phyloP scores from a whole-genome alignment of 176 grass and related monocot species.

The bread wheat (Triticum aestivum) region DNA sequence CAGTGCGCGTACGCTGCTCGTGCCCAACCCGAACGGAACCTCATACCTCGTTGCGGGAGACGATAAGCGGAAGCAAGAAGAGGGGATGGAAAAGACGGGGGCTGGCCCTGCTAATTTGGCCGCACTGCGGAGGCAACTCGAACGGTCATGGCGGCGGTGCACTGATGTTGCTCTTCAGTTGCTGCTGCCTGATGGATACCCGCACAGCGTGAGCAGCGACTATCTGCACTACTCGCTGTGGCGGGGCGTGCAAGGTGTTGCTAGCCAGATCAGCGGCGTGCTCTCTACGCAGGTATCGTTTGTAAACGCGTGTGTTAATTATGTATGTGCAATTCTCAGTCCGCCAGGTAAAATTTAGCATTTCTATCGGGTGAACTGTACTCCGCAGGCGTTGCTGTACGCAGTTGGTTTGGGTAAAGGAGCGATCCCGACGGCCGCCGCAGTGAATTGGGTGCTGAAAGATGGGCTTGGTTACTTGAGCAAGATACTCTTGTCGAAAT shows the following conservation, averaged over 20 bases:
- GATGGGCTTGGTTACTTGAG: conserved; percentile 88
- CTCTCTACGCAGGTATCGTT: conserved; percentile 74
- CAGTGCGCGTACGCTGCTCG: conserved; percentile 44
- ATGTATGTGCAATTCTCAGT: not conserved
- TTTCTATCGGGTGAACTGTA: not conserved
- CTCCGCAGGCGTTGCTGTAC: conserved; percentile 72
- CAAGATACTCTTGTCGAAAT: conserved; percentile 90
- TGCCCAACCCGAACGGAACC: conserved; percentile 24
- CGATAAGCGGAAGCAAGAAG: not conserved
- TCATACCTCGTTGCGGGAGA: conserved; percentile 37
- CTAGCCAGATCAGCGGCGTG: conserved; percentile 84
- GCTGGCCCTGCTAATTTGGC: not conserved
- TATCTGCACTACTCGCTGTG: conserved; percentile 90
- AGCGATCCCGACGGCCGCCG: conserved; percentile 76
- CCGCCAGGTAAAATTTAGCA: not conserved
- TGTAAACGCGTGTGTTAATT: not conserved
- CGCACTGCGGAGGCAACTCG: conserved; percentile 12
- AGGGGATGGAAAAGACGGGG: not conserved
- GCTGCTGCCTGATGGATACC: conserved; percentile 76
- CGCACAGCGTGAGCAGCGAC: conserved; percentile 80
- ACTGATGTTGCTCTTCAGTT: conserved; percentile 24
- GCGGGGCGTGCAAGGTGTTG: conserved; percentile 76
- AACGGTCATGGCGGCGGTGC: conserved; percentile 44
- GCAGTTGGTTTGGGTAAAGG: conserved; percentile 92
- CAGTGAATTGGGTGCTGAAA: conserved; percentile 92